A percentile compares a stretch with the other conserved stretches of the same genome.
Evolutionary conservation across 345 rosid genomes (phyloP).

Genomic region (Ailanthus altissimus): DNA sequence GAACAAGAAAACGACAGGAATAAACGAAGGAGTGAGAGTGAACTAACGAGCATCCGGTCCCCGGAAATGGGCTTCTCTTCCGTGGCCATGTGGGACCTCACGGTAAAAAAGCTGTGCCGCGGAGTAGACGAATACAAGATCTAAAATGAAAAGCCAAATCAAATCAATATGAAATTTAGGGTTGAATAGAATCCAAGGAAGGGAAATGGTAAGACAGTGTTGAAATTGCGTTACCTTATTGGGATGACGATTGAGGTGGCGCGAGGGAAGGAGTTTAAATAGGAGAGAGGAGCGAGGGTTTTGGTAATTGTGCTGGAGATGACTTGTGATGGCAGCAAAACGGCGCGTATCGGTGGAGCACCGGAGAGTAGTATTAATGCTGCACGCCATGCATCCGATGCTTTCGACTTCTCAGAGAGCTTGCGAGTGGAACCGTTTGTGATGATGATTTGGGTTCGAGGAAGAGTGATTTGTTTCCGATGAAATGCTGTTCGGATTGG

Average conservation of each 20-base stretch:
- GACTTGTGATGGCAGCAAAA: slow-evolving; percentile 37
- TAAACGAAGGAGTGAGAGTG: background rate
- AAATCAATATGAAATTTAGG: background rate
- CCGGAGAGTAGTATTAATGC: slow-evolving; percentile 39
- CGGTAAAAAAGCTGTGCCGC: slow-evolving; percentile 44
- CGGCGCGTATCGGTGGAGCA: slow-evolving; percentile 50
- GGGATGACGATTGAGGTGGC: slow-evolving; percentile 19
- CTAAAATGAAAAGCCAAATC: slow-evolving; percentile 29
- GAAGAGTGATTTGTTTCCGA: background rate
- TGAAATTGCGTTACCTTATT: slow-evolving; percentile 27
- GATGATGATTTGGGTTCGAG: slow-evolving; percentile 4
- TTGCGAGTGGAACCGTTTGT: background rate
- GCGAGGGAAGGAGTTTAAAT: slow-evolving; percentile 30
- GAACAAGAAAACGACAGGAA: background rate
- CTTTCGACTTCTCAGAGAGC: background rate
- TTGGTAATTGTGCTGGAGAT: slow-evolving; percentile 12
- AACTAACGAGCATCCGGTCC: slow-evolving; percentile 80
- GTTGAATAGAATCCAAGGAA: background rate
- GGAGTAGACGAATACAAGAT: slow-evolving; percentile 41
- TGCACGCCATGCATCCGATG: slow-evolving; percentile 50
- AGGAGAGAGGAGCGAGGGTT: slow-evolving; percentile 38
- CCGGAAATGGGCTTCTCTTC: slow-evolving; percentile 57
- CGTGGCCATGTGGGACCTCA: slow-evolving; percentile 56
- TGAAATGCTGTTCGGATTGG: background rate
- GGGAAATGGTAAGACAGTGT: background rate